Conservation (phyloP, 768 basidiomycete species). For the Cystobasidium ongulense region DNA sequence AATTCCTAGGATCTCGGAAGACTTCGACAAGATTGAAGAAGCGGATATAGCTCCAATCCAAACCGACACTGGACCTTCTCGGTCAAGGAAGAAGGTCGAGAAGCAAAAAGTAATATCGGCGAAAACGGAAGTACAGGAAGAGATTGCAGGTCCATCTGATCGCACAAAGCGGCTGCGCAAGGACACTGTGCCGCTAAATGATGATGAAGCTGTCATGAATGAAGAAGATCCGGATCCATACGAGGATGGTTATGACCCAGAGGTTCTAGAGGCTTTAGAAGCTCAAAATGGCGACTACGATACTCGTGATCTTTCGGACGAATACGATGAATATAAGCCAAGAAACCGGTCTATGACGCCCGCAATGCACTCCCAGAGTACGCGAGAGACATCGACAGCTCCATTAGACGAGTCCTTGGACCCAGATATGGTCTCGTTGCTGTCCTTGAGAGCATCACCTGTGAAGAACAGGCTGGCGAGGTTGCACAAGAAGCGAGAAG, state of each 20-base stretch:
- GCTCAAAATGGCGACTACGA: slow-evolving; percentile 9
- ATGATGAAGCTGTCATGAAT: background rate
- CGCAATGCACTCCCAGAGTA: background rate
- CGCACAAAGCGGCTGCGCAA: background rate
- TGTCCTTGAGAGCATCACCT: slow-evolving; percentile 8
- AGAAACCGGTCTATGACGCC: background rate
- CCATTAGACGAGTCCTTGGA: background rate
- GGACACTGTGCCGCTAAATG: background rate
- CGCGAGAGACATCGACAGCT: background rate
- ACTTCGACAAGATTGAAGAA: slow-evolving; percentile 16
- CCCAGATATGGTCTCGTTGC: slow-evolving; percentile 6
- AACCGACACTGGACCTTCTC: background rate
- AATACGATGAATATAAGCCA: background rate
- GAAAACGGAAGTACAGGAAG: background rate
- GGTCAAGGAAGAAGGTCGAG: background rate
- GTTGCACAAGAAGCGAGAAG: slow-evolving; percentile 16
- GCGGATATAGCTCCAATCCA: background rate
- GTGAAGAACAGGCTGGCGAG: slow-evolving; percentile 11
- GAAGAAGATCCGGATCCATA: background rate
- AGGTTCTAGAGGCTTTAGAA: background rate
- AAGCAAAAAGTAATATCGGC: background rate
- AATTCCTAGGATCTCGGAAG: background rate
- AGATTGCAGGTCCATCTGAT: background rate
- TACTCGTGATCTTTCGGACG: slow-evolving; percentile 15
- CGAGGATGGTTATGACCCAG: background rate